phyloP scores from a whole-genome alignment of 1,284 basidiomycete species.

The Puccinia novopanici region DNA sequence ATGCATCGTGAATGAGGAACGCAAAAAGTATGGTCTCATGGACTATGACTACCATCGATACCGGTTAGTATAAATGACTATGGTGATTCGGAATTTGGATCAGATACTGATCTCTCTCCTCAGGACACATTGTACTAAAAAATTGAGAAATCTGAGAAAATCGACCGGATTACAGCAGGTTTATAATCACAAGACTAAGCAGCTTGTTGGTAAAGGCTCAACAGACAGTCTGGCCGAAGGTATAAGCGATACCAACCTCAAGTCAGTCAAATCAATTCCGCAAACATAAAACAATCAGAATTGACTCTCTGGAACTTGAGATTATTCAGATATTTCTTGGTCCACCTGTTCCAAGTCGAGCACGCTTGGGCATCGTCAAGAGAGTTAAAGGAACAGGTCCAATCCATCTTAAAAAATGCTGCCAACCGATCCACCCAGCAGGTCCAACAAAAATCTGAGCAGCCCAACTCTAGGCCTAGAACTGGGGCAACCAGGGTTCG shows the following conservation, averaged over 20 bases:
- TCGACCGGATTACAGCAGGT: conserved; percentile 18
- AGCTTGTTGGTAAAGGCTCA: not conserved
- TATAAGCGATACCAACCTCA: conserved; percentile 7
- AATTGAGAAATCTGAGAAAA: conserved; percentile 25
- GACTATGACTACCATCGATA: conserved; percentile 34
- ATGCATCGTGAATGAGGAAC: conserved; percentile 35
- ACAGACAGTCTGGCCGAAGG: conserved; percentile 4
- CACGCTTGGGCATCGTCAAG: conserved; percentile 33
- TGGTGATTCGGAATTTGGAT: not conserved
- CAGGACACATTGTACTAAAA: conserved; percentile 32
- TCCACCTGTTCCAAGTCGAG: conserved; percentile 39
- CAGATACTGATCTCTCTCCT: not conserved
- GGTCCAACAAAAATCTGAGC: not conserved
- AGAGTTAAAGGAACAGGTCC: conserved; percentile 24
- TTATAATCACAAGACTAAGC: conserved; percentile 20
- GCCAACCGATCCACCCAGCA: not conserved
- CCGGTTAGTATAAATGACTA: not conserved
- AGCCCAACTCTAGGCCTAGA: conserved; percentile 1
- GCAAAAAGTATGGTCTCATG: conserved; percentile 35
- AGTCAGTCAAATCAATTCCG: not conserved
- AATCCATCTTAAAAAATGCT: conserved; percentile 15
- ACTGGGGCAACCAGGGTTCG: conserved; percentile 1
- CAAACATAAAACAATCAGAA: not conserved
- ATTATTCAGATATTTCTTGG: conserved; percentile 21
- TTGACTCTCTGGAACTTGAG: too few relatives aligned